Evolutionary conservation across 805 yeast species (phyloP), one percentile per base, ranked within the genome.

Genomic region (Kodamaea laetipori): DNA sequence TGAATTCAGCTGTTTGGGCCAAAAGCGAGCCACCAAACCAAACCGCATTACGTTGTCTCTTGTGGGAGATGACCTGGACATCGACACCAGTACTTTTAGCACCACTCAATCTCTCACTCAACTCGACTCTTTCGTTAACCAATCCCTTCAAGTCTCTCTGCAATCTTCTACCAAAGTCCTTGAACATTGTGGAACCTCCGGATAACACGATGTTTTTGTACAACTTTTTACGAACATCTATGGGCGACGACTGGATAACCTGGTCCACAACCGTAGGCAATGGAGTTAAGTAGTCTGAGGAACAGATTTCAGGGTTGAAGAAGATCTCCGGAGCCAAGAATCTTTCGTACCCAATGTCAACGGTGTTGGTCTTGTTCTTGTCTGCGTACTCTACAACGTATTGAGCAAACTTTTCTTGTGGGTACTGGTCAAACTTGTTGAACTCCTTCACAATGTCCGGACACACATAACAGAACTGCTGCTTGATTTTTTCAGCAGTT

Each of bases 311-410:
- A 10, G 99, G 99, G 62, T 87, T 90, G 80, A 94, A 94, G 71
- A 94, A 94, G 58, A 94, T 90, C 67, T 94, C 99, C n/a, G 99
- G 98, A 1, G 99, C 99, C 64, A 94, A 78, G 66, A 94, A 94
- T 55, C 98, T 79, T 71, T 94, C 99, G 67, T 94, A 94, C 43
- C 98, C 99, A 47, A 94, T 94, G 66, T 94, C 99, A 50, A 94
- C 94, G 3, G 46, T 49, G 33, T 54, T 57, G 27, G 53, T 54
- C 45, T 78, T 81, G 54, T 75, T 73, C 44, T 77, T 76, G 38
- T 87, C 86, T 47, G 85, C 86, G 19, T 84, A 82, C 62, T 92
- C 96, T 19, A 88, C 94, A 32, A 88, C 77, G 66, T 88, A 90
- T 69, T 92, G 92, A 31, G 96, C 96, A 74, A 94, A 89, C 66